Percentiles rank a stretch among this genome's conserved stretches.
Evolutionary conservation across 768 basidiomycete species (phyloP).

Genomic region (Leccinum broughii): DNA sequence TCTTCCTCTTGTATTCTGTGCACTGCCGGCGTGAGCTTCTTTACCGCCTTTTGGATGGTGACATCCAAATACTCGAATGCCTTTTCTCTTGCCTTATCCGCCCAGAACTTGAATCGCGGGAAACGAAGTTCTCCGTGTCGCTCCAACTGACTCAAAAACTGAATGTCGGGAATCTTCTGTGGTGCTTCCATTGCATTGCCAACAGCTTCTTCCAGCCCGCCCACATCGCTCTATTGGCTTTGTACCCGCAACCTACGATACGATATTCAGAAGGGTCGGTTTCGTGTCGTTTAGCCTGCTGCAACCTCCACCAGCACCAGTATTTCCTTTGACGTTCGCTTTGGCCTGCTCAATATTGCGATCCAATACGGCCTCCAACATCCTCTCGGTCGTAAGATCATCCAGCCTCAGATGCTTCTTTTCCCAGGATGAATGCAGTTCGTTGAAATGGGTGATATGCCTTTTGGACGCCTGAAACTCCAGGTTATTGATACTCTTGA

Average conservation of each 20-base stretch:
- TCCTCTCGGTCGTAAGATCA: neutral
- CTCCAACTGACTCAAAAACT: constrained; percentile 18
- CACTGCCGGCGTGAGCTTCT: constrained; percentile 10
- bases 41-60: constrained; percentile 2
- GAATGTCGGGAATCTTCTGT: constrained; percentile 10
- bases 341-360: constrained; percentile 8
- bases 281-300: no score
- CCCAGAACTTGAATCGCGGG: constrained; percentile 2
- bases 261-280: fast-evolving
- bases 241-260: constrained; percentile 28
- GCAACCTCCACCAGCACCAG: neutral
- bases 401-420: neutral
- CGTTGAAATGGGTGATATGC: constrained; percentile 13
- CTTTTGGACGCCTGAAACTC: constrained; percentile 20
- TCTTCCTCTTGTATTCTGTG: constrained; percentile 12
- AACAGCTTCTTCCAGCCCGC: constrained; percentile 7
- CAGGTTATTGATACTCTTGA: constrained; percentile 4
- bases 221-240: neutral
- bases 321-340: neutral
- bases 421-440: neutral
- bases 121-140: neutral
- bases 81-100: neutral
- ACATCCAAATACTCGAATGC: constrained; percentile 2
- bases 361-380: constrained; percentile 10
- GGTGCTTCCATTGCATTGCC: neutral